A percentile compares a stretch with the other conserved stretches of the same genome.
phyloP scores from a whole-genome alignment of 2,329 filamentous ascomycete species.

The Fusarium camptoceras region DNA sequence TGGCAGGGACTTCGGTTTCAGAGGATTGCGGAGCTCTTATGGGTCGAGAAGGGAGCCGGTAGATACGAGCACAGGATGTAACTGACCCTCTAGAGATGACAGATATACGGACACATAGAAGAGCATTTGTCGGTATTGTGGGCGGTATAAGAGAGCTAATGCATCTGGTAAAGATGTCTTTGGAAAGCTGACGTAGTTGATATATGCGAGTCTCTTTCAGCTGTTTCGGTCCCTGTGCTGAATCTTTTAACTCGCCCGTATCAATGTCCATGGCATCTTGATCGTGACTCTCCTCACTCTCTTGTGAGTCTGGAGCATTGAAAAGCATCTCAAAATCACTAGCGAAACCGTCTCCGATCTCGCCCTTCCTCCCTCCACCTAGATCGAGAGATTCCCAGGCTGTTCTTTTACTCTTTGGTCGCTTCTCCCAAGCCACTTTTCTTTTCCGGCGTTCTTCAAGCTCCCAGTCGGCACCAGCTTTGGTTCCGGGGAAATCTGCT shows the following conservation, averaged over 20 bases:
- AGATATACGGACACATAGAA: conserved; percentile 74
- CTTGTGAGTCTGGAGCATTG: conserved; percentile 29
- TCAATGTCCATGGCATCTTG: conserved; percentile 52
- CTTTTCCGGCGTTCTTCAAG: conserved; percentile 74
- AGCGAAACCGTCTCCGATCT: conserved; percentile 82
- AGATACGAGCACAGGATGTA: conserved; percentile 80
- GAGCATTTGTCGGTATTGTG: conserved; percentile 51
- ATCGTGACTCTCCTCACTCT: conserved; percentile 28
- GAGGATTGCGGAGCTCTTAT: conserved; percentile 44
- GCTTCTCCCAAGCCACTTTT: conserved; percentile 80
- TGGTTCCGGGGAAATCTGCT: conserved; percentile 82
- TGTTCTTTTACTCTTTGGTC: conserved; percentile 83
- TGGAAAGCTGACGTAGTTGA: conserved; percentile 43
- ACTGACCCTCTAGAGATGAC: conserved; percentile 78
- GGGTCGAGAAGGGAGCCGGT: conserved; percentile 72
- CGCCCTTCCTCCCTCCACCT: conserved; percentile 79
- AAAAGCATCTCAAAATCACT: conserved; percentile 86
- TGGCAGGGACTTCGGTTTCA: conserved; percentile 60
- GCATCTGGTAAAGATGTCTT: conserved; percentile 49
- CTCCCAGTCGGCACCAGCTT: conserved; percentile 84
- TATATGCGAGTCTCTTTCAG: conserved; percentile 13
- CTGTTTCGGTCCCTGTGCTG: background rate
- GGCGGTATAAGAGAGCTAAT: conserved; percentile 38
- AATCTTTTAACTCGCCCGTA: conserved; percentile 14
- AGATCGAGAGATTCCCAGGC: conserved; percentile 81